Percentiles rank a stretch among this genome's conserved stretches.
phyloP scores from a whole-genome alignment of 495 filamentous ascomycete genomes.

The Penicillium canariense region DNA sequence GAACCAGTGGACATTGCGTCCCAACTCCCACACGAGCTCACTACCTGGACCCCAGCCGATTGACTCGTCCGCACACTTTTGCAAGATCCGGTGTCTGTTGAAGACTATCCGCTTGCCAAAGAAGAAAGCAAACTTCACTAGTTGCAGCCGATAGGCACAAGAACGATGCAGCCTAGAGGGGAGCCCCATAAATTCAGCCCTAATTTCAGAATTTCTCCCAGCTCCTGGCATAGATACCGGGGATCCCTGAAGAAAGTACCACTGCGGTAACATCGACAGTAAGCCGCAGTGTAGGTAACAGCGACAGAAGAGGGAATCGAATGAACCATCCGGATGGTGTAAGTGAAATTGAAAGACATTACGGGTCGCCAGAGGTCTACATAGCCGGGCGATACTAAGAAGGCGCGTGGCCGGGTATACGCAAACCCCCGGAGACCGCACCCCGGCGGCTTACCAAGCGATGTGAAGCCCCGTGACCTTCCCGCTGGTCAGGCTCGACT shows the following conservation, averaged over 20 bases:
- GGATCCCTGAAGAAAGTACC: conserved; percentile 5
- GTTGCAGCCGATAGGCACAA: conserved; percentile 15
- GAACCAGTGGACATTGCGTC: neutral
- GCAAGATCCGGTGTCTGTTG: neutral
- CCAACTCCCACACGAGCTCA: neutral
- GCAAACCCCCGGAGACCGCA: no score
- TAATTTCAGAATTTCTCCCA: conserved; percentile 15
- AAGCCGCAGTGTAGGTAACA: neutral
- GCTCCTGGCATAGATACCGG: conserved; percentile 11
- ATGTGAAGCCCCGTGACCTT: no score
- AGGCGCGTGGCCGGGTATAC: no score
- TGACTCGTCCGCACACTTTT: neutral
- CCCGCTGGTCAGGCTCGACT: no score
- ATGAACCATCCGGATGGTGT: no score
- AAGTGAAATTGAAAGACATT: no score
- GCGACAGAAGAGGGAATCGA: neutral
- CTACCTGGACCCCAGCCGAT: neutral
- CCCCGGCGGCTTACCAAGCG: no score
- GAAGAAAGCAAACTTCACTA: conserved; percentile 15
- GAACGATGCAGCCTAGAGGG: conserved; percentile 28
- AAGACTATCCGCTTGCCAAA: conserved; percentile 12
- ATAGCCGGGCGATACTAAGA: no score
- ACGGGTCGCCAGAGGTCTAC: no score
- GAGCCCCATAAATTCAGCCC: conserved; percentile 24
- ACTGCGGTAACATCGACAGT: neutral